Base-by-base conservation (phyloP, 306 rosid species). In the Lagenaria siceraria region DNA sequence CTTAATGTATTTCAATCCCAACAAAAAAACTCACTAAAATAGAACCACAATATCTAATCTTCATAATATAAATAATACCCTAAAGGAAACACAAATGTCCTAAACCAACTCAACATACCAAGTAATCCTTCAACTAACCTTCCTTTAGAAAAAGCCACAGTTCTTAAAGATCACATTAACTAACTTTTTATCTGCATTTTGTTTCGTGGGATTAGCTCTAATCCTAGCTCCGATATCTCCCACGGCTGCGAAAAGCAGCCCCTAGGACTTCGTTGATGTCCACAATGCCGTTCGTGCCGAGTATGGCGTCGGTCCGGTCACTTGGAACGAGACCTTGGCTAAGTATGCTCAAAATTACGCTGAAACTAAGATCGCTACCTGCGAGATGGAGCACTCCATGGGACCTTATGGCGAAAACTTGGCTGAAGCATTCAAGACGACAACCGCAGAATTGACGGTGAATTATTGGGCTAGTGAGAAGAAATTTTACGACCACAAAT, bases 371-470 rank as follows among this genome's bases (percentile, higher is more conserved):
- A 9, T 25, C 0, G 60, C 5, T 2, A 35, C 35, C 6, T 61
- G 80, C 19, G 46, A 60, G 56, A 54, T 55, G 69, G 66, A 58
- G 33, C 22, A 87, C 18, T 84, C 86, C 3, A 19, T 2, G n/a
- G 86, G 87, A 42, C 84, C 83, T 7, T 87, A 46, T 8, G 86
- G 87, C 0, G 86, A 84, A 76, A 78, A 71, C 78, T 27, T 86
- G 2, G 84, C 84, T 3, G 1, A 0, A 52, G 36, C 77, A 76
- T 81, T 1, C 0, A 80, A 19, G 0, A 40, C 21, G 22, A 31
- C 80, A 8, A 68, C 14, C 0, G 78, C 49, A 0, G 8, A 35
- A 0, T 82, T 56, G 18, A 78, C 85, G 0, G 87, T 81, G 43
- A 80, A 80, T 2, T 8, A 68, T 5, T 61, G 40, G 66, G 66